Evolutionary conservation across 768 basidiomycete species (phyloP).

Genomic region (Tulasnella calospora): DNA sequence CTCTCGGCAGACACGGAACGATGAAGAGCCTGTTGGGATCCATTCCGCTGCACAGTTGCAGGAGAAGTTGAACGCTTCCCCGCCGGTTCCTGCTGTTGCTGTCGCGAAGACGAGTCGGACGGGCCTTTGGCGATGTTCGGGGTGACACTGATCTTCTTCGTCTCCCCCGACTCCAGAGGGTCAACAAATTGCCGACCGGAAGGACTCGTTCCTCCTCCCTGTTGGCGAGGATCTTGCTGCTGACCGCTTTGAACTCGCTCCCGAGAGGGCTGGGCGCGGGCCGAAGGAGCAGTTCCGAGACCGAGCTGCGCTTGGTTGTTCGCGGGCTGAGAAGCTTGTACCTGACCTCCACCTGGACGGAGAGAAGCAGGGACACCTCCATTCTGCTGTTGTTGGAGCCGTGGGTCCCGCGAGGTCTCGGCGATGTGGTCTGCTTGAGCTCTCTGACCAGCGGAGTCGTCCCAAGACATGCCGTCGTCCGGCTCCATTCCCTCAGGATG

Average conservation of each 20-base stretch:
- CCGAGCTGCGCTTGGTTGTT: constrained; percentile 29
- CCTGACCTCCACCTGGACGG: neutral
- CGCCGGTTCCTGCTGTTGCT: neutral
- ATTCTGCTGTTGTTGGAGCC: constrained; percentile 12
- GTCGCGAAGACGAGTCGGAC: constrained; percentile 29
- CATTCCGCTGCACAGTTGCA: neutral
- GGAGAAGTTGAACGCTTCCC: constrained; percentile 18
- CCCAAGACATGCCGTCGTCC: constrained; percentile 88
- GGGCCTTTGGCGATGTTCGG: constrained; percentile 66
- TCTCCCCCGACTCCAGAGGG: constrained; percentile 65
- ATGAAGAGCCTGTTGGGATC: constrained; percentile 10
- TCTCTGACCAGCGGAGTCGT: constrained; percentile 58
- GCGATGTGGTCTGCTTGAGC: constrained; percentile 36
- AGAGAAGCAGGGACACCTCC: constrained; percentile 7
- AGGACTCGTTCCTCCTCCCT: neutral
- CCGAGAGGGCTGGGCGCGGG: constrained; percentile 47
- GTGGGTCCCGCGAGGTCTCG: neutral
- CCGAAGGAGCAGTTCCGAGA: constrained; percentile 33
- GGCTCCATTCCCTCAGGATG: constrained; percentile 57
- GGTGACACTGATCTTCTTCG: constrained; percentile 70
- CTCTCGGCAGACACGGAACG: constrained; percentile 19
- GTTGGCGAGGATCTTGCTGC: constrained; percentile 18
- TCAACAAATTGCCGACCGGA: constrained; percentile 44
- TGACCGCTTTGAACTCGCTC: constrained; percentile 41
- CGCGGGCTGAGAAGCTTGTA: constrained; percentile 22